Conservation (phyloP, 1,284 basidiomycete genomes). For the Cutaneotrichosporon mucoides region DNA sequence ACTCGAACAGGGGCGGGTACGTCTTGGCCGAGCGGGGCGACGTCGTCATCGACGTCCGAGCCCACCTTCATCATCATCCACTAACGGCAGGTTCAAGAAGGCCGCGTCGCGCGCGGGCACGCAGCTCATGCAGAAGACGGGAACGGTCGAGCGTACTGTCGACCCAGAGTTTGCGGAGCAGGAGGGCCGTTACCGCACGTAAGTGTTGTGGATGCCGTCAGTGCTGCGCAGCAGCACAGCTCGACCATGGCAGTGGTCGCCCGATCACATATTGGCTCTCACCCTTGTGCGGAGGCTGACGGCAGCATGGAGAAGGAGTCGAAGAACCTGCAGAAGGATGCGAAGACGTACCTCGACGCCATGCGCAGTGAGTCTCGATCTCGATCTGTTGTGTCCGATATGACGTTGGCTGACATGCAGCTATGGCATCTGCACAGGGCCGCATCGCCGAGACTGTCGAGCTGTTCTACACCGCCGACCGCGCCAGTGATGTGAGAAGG, state of each 20-base stretch:
- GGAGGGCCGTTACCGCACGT: constrained; percentile 84
- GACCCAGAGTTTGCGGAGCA: constrained; percentile 92
- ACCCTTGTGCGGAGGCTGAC: too few species aligned
- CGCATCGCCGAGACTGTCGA: constrained; percentile 92
- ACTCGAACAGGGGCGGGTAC: constrained; percentile 12
- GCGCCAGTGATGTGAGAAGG: constrained; percentile 62
- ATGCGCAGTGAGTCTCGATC: constrained; percentile 77
- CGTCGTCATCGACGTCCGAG: not conserved
- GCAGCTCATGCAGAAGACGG: constrained; percentile 92
- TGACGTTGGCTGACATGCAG: constrained; percentile 56
- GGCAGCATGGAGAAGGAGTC: constrained; percentile 80
- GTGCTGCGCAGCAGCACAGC: not conserved
- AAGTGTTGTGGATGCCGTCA: constrained; percentile 50
- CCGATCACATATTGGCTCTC: too few species aligned
- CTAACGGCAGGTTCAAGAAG: constrained; percentile 77
- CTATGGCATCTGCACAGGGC: constrained; percentile 88
- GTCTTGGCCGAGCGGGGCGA: not conserved
- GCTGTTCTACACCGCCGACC: constrained; percentile 85
- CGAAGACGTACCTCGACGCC: constrained; percentile 90
- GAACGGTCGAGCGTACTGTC: constrained; percentile 92
- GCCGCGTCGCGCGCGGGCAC: constrained; percentile 88
- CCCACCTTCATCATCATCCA: too few species aligned
- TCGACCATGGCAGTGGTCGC: too few species aligned
- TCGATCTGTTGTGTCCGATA: too few species aligned
- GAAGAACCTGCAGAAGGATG: constrained; percentile 85